Evolutionary conservation across 2,329 filamentous ascomycete species (phyloP), one percentile per base, ranked within the genome.

Genomic region (Chrysoporthe puriensis): DNA sequence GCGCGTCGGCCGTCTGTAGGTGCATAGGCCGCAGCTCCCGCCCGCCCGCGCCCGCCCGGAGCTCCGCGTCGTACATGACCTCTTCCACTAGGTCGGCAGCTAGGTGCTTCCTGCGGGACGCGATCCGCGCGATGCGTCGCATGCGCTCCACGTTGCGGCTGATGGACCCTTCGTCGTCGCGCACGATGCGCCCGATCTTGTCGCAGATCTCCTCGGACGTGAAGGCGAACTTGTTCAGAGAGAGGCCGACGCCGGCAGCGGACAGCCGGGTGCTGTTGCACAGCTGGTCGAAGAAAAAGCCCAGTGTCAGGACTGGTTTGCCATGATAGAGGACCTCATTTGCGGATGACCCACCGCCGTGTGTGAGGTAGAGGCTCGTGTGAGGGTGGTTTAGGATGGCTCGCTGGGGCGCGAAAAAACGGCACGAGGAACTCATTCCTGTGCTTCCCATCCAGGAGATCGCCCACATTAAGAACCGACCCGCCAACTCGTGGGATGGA

Each of bases 81-180:
- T 83, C 80, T 64, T 82, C 81, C 7, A 82, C 72, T 5, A 82
- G 72, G 62, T 81, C 79, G 0, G 77, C 79, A 0, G 76, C 80
- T 4, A 76, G 70, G 4, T 82, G 54, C 70, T 81, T 82, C 13
- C 77, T 74, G 4, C 76, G 73, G 0, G 77, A 72, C 34, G 79
- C 77, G 0, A 81, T 70, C 13, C 69, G 73, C 4, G 81, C 79
- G 34, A 83, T 81, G 11, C 75, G 75, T 67, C 75, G 72, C 74
- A 83, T 74, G 0, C 81, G 76, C 9, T 71, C 70, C 1, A 77
- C 74, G 56, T 82, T 79, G n/a, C 70, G 73, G 2, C 64, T 61
- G 52, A 78, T 74, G 2, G 58, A 59, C 0, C 78, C 78, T 4
- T 77, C 72, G 0, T 64, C 48, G 59, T 81, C 79, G 0, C 66